These are phyloP conservation scores for Kwoniella dejecticola DNA, from an alignment of 768 basidiomycete species.

Conservation along the genomic window DNA sequence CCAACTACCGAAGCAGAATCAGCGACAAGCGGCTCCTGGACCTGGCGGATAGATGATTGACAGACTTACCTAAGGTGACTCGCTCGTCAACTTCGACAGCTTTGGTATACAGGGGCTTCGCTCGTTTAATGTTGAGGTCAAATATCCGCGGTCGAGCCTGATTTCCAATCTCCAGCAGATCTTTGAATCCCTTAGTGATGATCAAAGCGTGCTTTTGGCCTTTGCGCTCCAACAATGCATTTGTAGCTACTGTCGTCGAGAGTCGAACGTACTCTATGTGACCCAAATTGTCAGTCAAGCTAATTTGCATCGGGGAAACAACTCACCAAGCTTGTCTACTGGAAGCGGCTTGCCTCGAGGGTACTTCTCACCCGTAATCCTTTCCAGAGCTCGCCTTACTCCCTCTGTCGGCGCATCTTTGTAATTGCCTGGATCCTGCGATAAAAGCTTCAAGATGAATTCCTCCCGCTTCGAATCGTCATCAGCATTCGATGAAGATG, in stretches of 20 bases:
- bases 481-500: background rate
- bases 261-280: slow-evolving; percentile 84
- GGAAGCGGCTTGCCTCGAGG: slow-evolving; percentile 68
- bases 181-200: slow-evolving; percentile 67
- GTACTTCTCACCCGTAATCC: slow-evolving; percentile 69
- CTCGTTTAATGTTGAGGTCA: slow-evolving; percentile 75
- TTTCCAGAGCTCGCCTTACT: slow-evolving; percentile 80
- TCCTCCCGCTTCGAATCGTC: slow-evolving; percentile 56
- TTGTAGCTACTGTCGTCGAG: slow-evolving; percentile 94
- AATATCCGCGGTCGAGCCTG: slow-evolving; percentile 94
- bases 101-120: slow-evolving; percentile 68
- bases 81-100: slow-evolving; percentile 80
- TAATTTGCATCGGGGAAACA: background rate
- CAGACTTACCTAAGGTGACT: slow-evolving; percentile 66
- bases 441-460: slow-evolving; percentile 80
- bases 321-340: slow-evolving; percentile 47
- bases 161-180: slow-evolving; percentile 89
- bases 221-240: slow-evolving; percentile 91
- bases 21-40: background rate
- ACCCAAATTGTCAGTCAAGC: background rate
- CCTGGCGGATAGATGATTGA: background rate
- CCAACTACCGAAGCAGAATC: slow-evolving; percentile 61
- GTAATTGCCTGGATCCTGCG: slow-evolving; percentile 78
- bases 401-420: slow-evolving; percentile 91
- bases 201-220: slow-evolving; percentile 87